Evolutionary conservation across 192 early-diverging fungal species (phyloP), one percentile per base, ranked within the genome.

Genomic region (Coemansia sp.): DNA sequence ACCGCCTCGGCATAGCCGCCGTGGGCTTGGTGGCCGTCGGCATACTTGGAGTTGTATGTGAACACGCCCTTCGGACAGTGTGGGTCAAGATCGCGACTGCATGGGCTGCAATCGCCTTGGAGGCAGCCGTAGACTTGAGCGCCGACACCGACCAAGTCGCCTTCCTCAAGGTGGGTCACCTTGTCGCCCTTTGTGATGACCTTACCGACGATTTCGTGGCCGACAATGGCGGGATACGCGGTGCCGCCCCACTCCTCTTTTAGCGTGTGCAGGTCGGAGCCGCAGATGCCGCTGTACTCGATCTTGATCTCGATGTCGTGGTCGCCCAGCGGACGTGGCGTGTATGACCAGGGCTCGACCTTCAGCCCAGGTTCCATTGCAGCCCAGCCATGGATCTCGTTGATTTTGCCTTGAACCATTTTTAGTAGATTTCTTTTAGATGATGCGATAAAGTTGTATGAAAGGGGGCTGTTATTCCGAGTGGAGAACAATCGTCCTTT

Each of bases 251-350:
- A 89, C 62, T 86, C 91, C 8, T 81, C 71, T 62, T 84, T 85
- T 47, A 87, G 59, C 39, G 84, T 88, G 79, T 95, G 92, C 40
- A 93, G 65, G 68, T 95, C 94, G 6, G 89, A 86, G 49, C 87
- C 89, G 67, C 93, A 94, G 58, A 93, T 87, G 40, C 92, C 91
- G 64, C 90, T 89, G 74, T 89, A 86, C 17, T 85, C 75, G 62
- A 94, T 88, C 74, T 92, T 77, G 56, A 94, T 91, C 70, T 90
- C 88, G 37, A 93, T 84, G 66, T 89, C 89, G 69, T 88, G 73
- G 12, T 69, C 68, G 8, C 87, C 87, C 1, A 89, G 63, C 1
- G 87, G 85, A 19, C 87, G 86, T 10, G 88, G 87, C 56, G 60
- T 83, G 73, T 89, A 89, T 2, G 73, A 67, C 70, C 82, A 86